Percentiles rank a stretch among this genome's conserved stretches.
phyloP scores from a whole-genome alignment of 2,329 filamentous ascomycete genomes.

The Beauveria pseudobassiana region DNA sequence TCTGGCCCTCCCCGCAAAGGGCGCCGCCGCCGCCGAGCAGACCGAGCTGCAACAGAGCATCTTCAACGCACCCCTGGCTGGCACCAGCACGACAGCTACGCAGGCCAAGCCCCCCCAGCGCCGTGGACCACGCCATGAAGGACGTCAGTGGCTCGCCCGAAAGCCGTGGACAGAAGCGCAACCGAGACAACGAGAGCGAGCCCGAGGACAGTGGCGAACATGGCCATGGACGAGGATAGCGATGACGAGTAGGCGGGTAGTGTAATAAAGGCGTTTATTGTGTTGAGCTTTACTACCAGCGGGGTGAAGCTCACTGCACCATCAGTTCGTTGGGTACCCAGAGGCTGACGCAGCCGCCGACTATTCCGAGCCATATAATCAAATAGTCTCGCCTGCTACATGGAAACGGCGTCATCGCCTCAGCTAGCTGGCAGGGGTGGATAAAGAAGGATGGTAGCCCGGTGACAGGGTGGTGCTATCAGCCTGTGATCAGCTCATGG shows the following conservation, averaged over 20 bases:
- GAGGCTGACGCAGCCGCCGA: conserved; percentile 73
- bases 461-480: conserved; percentile 74
- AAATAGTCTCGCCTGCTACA: conserved; percentile 64
- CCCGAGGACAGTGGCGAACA: conserved; percentile 61
- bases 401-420: conserved; percentile 64
- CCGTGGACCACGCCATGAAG: conserved; percentile 39
- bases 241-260: conserved; percentile 55
- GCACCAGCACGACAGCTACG: conserved; percentile 21
- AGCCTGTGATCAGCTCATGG: background rate
- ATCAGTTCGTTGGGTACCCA: conserved; percentile 67
- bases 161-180: conserved; percentile 60
- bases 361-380: conserved; percentile 80
- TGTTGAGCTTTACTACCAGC: background rate
- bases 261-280: background rate
- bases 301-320: conserved; percentile 21
- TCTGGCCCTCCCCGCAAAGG: conserved; percentile 60
- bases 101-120: conserved; percentile 36
- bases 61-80: conserved; percentile 60
- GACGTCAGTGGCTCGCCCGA: conserved; percentile 44
- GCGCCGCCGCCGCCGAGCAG: conserved; percentile 50
- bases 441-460: conserved; percentile 79
- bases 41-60: conserved; percentile 74
- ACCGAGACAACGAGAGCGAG: conserved; percentile 55
- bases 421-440: conserved; percentile 83
- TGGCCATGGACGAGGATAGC: conserved; percentile 62